Conservation (phyloP, 345 rosid species). For the Gossypioides kirkii region DNA sequence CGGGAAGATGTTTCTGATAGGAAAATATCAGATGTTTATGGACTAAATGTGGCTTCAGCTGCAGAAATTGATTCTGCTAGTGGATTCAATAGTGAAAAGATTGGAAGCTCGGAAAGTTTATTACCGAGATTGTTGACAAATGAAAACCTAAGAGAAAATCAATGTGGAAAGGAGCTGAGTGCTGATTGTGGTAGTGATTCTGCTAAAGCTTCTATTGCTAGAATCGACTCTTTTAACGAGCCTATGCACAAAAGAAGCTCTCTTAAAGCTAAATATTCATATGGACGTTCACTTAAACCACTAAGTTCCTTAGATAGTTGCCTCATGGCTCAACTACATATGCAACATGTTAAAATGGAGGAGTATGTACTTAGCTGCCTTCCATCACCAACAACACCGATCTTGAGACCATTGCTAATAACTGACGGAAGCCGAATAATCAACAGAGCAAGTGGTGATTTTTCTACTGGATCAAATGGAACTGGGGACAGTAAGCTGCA, state of each 20-base stretch:
- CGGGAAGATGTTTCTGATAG: constrained; percentile 30
- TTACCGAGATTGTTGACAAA: constrained; percentile 22
- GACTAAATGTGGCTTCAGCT: constrained; percentile 25
- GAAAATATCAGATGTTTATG: constrained; percentile 18
- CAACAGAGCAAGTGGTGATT: constrained; percentile 35
- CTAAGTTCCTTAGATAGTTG: constrained; percentile 56
- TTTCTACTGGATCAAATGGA: constrained; percentile 9
- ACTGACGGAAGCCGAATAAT: constrained; percentile 52
- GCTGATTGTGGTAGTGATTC: constrained; percentile 5
- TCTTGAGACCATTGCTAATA: constrained; percentile 50
- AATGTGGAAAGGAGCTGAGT: constrained; percentile 12
- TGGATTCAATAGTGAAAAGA: constrained; percentile 19
- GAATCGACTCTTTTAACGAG: constrained; percentile 23
- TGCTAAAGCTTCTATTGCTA: constrained; percentile 13
- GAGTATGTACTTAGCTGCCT: constrained; percentile 38
- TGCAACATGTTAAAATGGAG: constrained; percentile 39
- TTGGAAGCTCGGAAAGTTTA: constrained; percentile 23
- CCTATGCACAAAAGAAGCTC: constrained; percentile 31
- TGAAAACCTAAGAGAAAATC: constrained; percentile 23
- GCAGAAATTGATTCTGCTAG: constrained; percentile 34
- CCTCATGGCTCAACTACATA: constrained; percentile 58
- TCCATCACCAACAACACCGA: constrained; percentile 39
- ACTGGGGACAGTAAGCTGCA: constrained; percentile 20
- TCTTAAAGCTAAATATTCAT: constrained; percentile 35
- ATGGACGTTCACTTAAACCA: constrained; percentile 36